Base-by-base conservation (phyloP, 768 basidiomycete species). In the Amanita pseudoporphyria region DNA sequence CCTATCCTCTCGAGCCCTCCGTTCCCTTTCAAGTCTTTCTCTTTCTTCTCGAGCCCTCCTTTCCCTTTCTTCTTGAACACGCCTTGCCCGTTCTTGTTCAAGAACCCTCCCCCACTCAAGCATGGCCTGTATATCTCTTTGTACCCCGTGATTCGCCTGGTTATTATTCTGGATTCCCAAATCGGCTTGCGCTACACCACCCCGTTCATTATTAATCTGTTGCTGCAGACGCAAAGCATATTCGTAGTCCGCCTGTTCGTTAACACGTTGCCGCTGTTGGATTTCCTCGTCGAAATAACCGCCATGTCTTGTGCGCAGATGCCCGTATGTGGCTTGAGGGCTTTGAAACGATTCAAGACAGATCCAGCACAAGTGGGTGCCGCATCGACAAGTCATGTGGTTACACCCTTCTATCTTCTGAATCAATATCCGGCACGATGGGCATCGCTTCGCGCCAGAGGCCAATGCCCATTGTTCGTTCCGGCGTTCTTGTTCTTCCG, bases 361-460 rank as follows among this genome's bases (percentile, higher is more conserved):
- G 7, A 62, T 61, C 81, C 77, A 79, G 51, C 76, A 78, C 16
- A 78, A 69, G 56, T 81, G 77, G 9, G 68, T 66, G 3, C 71
- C 71, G 54, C 78, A 79, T 47, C 51, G 62, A 57, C 79, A 81
- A 1, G 58, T 54, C 64, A 79, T 72, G 57, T 81, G 78, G 56
- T 79, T 77, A 62, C 79, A 81, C 0, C 78, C 79, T 16, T 66
- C 73, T 5, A 54, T 67, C 59, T 77, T 79, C 58, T 76, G 67
- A 38, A 79, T 72, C 58, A 63, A 67, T 4, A 69, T 61, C 0
- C 53, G 54, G 55, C 78, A 81, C 13, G 57, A 51, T 1, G 77
- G 77, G 49, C 79, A 81, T 37, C 64, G 64, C 59, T 74, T 74
- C 30, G 67, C 70, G 4, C 70, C 68, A 14, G 63, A 60, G 12